Percentiles rank a stretch among this genome's conserved stretches.
Conservation (phyloP, 768 basidiomycete species). For the Kwoniella shandongensis region DNA sequence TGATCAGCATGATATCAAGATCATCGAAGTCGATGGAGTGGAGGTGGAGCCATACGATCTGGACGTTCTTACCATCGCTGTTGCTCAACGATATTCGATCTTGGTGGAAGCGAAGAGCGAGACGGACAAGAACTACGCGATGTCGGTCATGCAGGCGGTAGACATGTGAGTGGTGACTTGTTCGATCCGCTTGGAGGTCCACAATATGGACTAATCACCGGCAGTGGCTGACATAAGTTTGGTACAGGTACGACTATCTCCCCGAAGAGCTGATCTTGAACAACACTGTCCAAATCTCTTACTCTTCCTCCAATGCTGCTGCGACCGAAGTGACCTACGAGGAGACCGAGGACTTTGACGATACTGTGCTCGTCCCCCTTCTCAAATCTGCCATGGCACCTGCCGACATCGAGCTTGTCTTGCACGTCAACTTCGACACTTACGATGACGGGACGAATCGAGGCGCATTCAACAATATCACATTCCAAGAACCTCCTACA, state of each 20-base stretch:
- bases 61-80: constrained; percentile 71
- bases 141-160: constrained; percentile 63
- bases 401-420: constrained; percentile 63
- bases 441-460: constrained; percentile 57
- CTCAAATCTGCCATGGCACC: constrained; percentile 56
- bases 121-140: constrained; percentile 75
- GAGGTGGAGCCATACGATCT: constrained; percentile 74
- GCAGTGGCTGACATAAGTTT: background rate
- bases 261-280: constrained; percentile 75
- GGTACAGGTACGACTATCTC: constrained; percentile 78
- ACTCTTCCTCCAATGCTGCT: constrained; percentile 60
- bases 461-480: constrained; percentile 58
- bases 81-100: constrained; percentile 90
- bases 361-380: constrained; percentile 59
- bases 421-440: constrained; percentile 77
- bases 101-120: constrained; percentile 89
- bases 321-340: constrained; percentile 60
- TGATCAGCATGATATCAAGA: constrained; percentile 55
- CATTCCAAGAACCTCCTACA: constrained; percentile 58
- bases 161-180: constrained; percentile 61
- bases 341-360: constrained; percentile 21
- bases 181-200: too few relatives aligned
- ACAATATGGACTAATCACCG: too few relatives aligned
- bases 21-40: constrained; percentile 55
- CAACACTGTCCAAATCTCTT: constrained; percentile 79